Evolutionary conservation across 352 stramenopile genomes (phyloP), one percentile per base, ranked within the genome.

Genomic region (Pythium chondricola): DNA sequence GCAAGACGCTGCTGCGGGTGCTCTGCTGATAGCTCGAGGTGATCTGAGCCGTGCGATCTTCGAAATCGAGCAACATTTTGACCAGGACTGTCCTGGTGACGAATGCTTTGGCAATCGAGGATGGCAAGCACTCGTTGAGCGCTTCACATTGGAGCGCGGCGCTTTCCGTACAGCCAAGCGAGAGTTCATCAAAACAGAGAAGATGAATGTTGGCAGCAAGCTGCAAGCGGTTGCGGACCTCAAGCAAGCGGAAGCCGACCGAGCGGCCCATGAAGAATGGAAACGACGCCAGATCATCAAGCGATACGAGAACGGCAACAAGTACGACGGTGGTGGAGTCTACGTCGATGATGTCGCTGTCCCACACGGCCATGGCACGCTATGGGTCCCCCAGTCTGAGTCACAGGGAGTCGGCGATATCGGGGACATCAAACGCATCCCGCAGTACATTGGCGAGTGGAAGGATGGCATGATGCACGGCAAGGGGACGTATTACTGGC

Each of bases 271-370:
- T 16, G 52, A 74, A 11, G 61, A 53, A 2, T 83, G 73, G 73
- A 57, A 52, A 38, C 46, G 42, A 13, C 61, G 73, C 18, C 70
- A 85, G 52, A 79, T 85, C 29, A 61, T 83, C 18, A 83, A 73
- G 38, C 67, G 71, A n/a, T 83, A 73, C 17, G 61, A 78, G 14
- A 68, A 88, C 36, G 73, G 76, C 48, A 71, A 55, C 46, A 88
- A 88, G 57, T 88, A 85, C 44, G 73, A 85, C 18, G 76, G 76
- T 6, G 73, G 84, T 49, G 73, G 72, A 29, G 41, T 79, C 39
- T 55, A 52, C 10, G 45, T 62, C 6, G 56, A 72, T 39, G 55
- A 52, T 14, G 73, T 85, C 22, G 8, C 70, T 10, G 52, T 83
- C 18, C 73, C 76, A 2, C 71, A 85, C 22, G 76, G 76, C 1